Conservation (phyloP, 2,329 filamentous ascomycete species). For the Cylindrodendrum hubeiense region DNA sequence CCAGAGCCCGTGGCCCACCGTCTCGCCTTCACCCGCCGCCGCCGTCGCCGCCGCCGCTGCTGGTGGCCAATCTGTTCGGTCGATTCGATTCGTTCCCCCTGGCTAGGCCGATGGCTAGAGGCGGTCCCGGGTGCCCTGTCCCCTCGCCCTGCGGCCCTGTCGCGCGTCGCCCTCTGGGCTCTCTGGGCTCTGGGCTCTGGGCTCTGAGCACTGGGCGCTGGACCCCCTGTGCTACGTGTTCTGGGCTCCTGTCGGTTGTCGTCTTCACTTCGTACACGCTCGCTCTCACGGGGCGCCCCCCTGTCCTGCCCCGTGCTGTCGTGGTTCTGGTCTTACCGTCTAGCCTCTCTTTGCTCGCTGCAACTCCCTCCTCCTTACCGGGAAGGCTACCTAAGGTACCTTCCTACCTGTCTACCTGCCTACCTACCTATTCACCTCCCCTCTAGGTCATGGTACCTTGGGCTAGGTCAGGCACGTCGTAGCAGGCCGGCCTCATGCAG, state of each 20-base stretch:
- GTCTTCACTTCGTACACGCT: neutral
- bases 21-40: slow-evolving; percentile 25
- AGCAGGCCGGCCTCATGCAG: neutral
- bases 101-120: slow-evolving; percentile 12
- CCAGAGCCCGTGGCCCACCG: slow-evolving; percentile 24
- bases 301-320: neutral
- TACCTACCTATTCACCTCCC: neutral
- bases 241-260: neutral
- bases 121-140: slow-evolving; percentile 6
- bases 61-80: slow-evolving; percentile 23
- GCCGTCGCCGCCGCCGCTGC: slow-evolving; percentile 20
- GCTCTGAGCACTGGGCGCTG: slow-evolving; percentile 1
- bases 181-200: slow-evolving; percentile 9
- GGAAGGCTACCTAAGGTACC: no score
- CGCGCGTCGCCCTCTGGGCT: neutral
- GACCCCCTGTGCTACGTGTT: slow-evolving; percentile 11
- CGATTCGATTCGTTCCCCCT: slow-evolving; percentile 22
- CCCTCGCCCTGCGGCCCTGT: neutral
- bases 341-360: neutral
- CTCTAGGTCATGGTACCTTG: neutral
- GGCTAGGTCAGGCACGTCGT: neutral
- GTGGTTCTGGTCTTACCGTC: neutral
- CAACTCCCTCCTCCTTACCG: neutral
- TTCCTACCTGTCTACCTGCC: no score
- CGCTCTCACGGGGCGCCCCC: neutral